Base-by-base conservation (phyloP, 2,329 filamentous ascomycete species). In the Neofusicoccum sp. region DNA sequence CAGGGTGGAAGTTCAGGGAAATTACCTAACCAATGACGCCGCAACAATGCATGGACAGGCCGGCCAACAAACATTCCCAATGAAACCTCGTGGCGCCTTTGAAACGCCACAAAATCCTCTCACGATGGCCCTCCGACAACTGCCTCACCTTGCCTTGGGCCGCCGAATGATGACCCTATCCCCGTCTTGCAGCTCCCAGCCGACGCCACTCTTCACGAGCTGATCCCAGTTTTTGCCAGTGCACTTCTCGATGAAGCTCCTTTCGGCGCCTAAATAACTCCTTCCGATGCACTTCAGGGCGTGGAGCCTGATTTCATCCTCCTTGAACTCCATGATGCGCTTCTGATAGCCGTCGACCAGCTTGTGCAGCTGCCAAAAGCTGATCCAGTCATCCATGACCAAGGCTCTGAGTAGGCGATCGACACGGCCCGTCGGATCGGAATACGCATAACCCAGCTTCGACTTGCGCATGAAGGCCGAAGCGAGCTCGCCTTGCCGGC, bases 271-370 rank as follows among this genome's bases (percentile, higher is more conserved):
- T 67, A 97, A 78, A 75, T 99, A 99, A 4, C 89, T 85, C 71
- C 88, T 85, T 0, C 92, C 93, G 61, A 98, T 85, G 73, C 93
- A 95, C 80, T 97, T 96, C 68, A 98, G 80, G 37, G 91, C 87
- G 76, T 93, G 89, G 68, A 86, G 81, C 68, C 90, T 83, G 72
- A 97, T 83, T n/a, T 85, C 83, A 29, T 87, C 85, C 68, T 92
- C 90, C 7, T 91, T 90, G 81, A 88, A 94, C 71, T 92, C 90
- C 82, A 98, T 88, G 63, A 99, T 79, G 62, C 87, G 86, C 41
- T 89, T 85, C 74, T 90, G 85, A 76, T 96, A 90, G 7, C 91
- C 91, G 78, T 97, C 92, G 34, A 95, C 91, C 62, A 81, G 84
- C 66, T 83, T 82, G 77, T 87, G 88, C 50, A 90, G 80, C 66